Evolutionary conservation across 371 early-diverging fungal genomes (phyloP), one percentile per base, ranked within the genome.

Genomic region (Rhizopus delemar): DNA sequence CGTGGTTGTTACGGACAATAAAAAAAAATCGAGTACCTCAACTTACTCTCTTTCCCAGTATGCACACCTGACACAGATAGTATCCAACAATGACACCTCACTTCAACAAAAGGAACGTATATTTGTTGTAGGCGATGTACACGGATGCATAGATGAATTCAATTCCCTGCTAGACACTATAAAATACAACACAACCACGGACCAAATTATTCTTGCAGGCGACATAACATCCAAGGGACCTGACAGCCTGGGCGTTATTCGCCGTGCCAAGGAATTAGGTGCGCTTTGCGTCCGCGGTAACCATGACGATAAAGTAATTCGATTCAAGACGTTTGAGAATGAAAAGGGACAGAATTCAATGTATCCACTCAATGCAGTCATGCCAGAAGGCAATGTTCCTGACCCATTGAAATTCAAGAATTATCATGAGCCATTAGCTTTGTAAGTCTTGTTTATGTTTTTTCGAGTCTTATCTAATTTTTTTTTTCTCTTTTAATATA

Each of bases 281-380:
- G 86, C 86, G 8, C 62, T 78, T 51, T 82, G 86, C 66, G 87
- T 87, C 3, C 83, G 90, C 8, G 91, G 91, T n/a, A 91, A 91
- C 58, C 90, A 91, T 50, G 91, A 91, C 48, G 89, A 91, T 62
- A 77, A 82, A 50, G 82, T 89, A 3, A 49, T 90, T 8, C 77
- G 86, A 3, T 83, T 87, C 73, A 78, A 78, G 58, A 78, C 82
- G 15, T 88, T 73, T 56, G 63, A 74, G 41, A 48, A 65, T 12
- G 15, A 60, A 46, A 65, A 66, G 16, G 79, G 79, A 4, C 36
- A 31, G 11, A 50, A 58, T 36, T 58, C 74, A 3, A 67, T 68
- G 69, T 41, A 64, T 12, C 61, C 70, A 8, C 39, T 35, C 8
- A 50, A 53, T 31, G 73, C 60, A 12, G 52, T 50, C 9, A 66